Percentiles rank a stretch among this genome's conserved stretches.
These are phyloP conservation scores for Wickerhamomyces chambardii DNA, from an alignment of 805 yeast genomes.

Conservation along the genomic window DNA sequence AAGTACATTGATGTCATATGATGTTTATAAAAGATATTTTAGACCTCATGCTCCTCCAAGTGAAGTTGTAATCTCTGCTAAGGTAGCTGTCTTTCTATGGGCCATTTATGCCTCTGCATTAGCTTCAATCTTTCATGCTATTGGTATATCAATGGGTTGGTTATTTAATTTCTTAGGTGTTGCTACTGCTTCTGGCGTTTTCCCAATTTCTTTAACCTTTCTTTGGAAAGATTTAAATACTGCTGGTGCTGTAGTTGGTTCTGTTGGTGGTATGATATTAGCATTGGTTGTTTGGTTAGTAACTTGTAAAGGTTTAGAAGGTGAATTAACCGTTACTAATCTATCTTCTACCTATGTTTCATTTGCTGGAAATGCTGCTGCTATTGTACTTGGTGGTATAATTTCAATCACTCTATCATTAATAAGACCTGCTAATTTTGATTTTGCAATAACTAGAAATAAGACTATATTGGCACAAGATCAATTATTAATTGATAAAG, in stretches of 20 bases:
- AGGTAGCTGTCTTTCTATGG: slow-evolving; percentile 31
- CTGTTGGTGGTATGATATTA: slow-evolving; percentile 25
- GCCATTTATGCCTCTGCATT: slow-evolving; percentile 24
- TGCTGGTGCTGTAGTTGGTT: slow-evolving; percentile 28
- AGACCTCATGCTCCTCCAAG: slow-evolving; percentile 32
- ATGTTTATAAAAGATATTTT: slow-evolving; percentile 34
- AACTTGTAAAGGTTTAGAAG: slow-evolving; percentile 24
- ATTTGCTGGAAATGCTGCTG: slow-evolving; percentile 29
- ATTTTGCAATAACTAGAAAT: slow-evolving; percentile 24
- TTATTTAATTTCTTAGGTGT: slow-evolving; percentile 32
- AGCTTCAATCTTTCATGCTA: slow-evolving; percentile 25
- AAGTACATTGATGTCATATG: slow-evolving; percentile 34
- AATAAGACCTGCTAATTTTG: slow-evolving; percentile 31
- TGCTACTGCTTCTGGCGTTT: slow-evolving; percentile 30
- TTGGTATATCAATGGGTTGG: slow-evolving; percentile 29
- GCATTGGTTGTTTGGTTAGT: slow-evolving; percentile 30
- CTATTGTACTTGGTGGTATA: slow-evolving; percentile 27
- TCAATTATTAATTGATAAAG: no score
- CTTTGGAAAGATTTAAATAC: slow-evolving; percentile 28
- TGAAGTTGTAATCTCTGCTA: slow-evolving; percentile 32
- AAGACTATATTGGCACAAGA: slow-evolving; percentile 18
- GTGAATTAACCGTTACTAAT: slow-evolving; percentile 24
- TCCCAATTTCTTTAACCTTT: slow-evolving; percentile 28
- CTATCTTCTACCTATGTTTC: slow-evolving; percentile 30
- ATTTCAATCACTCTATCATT: slow-evolving; percentile 21